These are phyloP conservation scores for Chaetomium cochliodes DNA, from an alignment of 495 filamentous ascomycete genomes.

Conservation along the genomic window DNA sequence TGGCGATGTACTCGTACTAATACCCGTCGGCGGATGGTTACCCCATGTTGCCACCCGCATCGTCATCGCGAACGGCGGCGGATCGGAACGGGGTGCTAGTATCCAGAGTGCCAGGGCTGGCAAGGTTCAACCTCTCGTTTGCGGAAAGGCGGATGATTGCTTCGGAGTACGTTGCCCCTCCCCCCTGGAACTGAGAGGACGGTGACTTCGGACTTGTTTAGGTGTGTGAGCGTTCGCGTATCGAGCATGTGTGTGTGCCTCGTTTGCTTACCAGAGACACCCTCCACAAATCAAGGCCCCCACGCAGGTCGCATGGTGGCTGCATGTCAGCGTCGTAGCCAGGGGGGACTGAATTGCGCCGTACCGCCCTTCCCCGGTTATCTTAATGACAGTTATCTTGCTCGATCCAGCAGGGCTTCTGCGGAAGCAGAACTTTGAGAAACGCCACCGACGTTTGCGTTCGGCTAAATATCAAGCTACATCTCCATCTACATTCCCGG, in stretches of 20 bases:
- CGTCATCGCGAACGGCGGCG: not conserved
- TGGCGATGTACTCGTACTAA: not conserved
- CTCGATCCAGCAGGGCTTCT: not conserved
- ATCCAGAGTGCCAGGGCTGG: not conserved
- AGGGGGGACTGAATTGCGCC: too few relatives aligned
- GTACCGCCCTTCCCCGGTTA: not conserved
- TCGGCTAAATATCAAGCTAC: constrained; percentile 5
- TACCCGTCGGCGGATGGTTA: not conserved
- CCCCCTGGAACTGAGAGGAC: not conserved
- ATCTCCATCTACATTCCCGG: not conserved
- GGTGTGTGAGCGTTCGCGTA: not conserved
- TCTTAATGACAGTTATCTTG: not conserved
- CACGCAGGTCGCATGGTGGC: not conserved
- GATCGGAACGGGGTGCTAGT: not conserved
- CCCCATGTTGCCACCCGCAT: too few relatives aligned
- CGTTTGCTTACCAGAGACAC: not conserved
- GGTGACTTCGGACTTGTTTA: not conserved
- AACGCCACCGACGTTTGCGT: not conserved
- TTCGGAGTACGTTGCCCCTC: not conserved
- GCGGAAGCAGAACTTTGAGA: not conserved
- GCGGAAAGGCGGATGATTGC: not conserved
- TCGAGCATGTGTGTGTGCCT: not conserved
- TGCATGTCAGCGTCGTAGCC: constrained; percentile 1
- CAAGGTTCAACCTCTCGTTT: not conserved
- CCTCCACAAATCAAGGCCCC: not conserved